Evolutionary conservation across 805 yeast genomes (phyloP).

Genomic region (Dipodascopsis tothii): DNA sequence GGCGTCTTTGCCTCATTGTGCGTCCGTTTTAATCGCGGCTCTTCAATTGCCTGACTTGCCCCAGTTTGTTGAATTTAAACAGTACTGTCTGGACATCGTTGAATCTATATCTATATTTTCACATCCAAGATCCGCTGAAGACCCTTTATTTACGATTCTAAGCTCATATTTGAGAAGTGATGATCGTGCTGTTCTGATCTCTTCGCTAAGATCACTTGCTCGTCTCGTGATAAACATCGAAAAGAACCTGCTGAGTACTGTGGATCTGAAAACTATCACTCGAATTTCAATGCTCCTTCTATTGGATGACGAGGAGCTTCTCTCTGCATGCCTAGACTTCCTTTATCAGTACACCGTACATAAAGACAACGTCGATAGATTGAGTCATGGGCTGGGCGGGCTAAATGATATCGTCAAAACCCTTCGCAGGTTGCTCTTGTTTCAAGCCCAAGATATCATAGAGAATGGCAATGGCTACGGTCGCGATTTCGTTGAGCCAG

Average conservation of each 20-base stretch:
- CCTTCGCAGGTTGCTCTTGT: constrained; percentile 17
- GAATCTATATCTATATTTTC: constrained; percentile 58
- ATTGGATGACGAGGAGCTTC: constrained; percentile 61
- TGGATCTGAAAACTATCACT: constrained; percentile 44
- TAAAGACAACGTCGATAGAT: constrained; percentile 44
- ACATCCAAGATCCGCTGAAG: constrained; percentile 14
- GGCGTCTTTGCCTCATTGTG: constrained; percentile 47
- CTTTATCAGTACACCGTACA: constrained; percentile 72
- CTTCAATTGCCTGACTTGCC: constrained; percentile 32
- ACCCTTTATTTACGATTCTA: constrained; percentile 62
- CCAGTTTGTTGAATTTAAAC: constrained; percentile 48
- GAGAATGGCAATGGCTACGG: background rate
- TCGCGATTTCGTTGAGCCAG: background rate
- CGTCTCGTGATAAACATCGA: constrained; percentile 65
- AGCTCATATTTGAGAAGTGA: constrained; percentile 44
- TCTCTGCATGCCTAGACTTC: constrained; percentile 69
- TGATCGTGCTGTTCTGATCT: constrained; percentile 64
- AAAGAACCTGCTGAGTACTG: constrained; percentile 38
- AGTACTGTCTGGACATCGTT: constrained; percentile 66
- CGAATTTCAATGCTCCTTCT: constrained; percentile 53
- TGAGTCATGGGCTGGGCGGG: background rate
- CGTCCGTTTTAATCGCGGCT: constrained; percentile 39
- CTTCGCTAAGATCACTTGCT: constrained; percentile 67
- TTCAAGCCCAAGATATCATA: constrained; percentile 14
- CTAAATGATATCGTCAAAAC: background rate